phyloP scores from a whole-genome alignment of 1,284 basidiomycete genomes.

The Psilocybe mexicana region DNA sequence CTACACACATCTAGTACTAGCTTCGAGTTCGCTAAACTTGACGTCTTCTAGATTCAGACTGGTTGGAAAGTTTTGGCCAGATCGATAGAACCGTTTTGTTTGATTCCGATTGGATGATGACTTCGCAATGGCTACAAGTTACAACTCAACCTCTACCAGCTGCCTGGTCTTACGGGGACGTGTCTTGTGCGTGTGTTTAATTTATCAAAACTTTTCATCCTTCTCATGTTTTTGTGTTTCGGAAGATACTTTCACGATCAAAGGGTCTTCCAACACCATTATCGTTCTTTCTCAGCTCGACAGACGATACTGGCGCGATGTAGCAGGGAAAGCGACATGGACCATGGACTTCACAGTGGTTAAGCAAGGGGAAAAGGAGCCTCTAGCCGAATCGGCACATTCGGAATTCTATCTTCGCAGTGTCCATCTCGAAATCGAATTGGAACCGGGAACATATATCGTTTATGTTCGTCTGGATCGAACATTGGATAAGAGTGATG shows the following conservation, averaged over 20 bases:
- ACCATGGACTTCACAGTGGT: constrained; percentile 52
- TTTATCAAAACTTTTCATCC: background rate
- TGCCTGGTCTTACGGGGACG: constrained; percentile 54
- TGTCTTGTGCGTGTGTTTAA: constrained; percentile 32
- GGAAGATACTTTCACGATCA: constrained; percentile 47
- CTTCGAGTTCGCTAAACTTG: background rate
- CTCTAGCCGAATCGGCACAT: constrained; percentile 41
- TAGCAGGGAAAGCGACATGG: constrained; percentile 45
- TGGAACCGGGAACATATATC: constrained; percentile 53
- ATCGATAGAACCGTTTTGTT: constrained; percentile 54
- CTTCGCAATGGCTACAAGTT: constrained; percentile 54
- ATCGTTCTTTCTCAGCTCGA: constrained; percentile 57
- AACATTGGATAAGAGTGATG: constrained; percentile 26
- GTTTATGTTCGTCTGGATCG: constrained; percentile 51
- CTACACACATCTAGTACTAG: background rate
- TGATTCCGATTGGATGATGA: constrained; percentile 52
- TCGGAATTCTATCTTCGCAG: constrained; percentile 43
- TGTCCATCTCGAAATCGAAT: constrained; percentile 44
- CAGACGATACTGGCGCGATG: constrained; percentile 45
- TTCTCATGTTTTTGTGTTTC: background rate
- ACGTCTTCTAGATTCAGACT: constrained; percentile 43
- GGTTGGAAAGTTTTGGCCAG: constrained; percentile 48
- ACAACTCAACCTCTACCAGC: constrained; percentile 38
- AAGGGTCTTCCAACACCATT: constrained; percentile 41
- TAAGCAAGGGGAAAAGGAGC: constrained; percentile 44